Base-by-base conservation (phyloP, 2,329 filamentous ascomycete genomes). In the Cylindrodendrum hubeiense region DNA sequence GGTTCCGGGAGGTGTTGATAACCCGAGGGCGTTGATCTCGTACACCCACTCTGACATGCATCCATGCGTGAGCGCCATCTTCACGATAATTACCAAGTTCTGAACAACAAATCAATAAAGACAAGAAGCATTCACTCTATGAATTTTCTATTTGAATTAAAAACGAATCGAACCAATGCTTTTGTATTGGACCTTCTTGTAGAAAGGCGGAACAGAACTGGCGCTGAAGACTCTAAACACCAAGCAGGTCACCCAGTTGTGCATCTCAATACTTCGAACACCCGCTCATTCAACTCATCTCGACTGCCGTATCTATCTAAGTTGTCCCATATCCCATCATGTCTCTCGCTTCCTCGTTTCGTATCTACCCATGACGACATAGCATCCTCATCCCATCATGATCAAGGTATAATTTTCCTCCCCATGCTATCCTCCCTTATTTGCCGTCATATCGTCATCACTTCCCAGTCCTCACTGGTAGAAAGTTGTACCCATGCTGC, bases 321-420 rank as follows among this genome's bases (percentile, higher is more conserved):
- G 37, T 54, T 59, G 44, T 50, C 44, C 46, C 55, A 44, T 60
- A 44, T 60, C 44, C 46, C 46, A 26, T 19, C 55, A 39, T 41
- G 34, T 28, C 49, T 46, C 41, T 46, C 41, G 49, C 46, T 30
- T n/a, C 62, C 43, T 57, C 63, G 19, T 49, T 51, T 66, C 63
- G n/a, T 66, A 59, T 63, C 59, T 58, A 59, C 63, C 51, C 59
- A 44, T 53, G 41, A 53, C 53, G 34, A 57, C 37, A 59, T 55
- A 24, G 28, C 49, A 33, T 58, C 58, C 39, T 61, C 50, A 43
- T 51, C 55, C 56, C 50, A 60, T 65, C 39, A 58, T 43, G 52
- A 58, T 63, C 52, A 62, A 58, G 63, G 63, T 62, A 66, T 66
- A 66, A 56, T 66, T 66, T 66, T 66, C 59, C 63, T 63, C 59